Evolutionary conservation across 1,284 basidiomycete species (phyloP).

Genomic region (Rhizopogon parksii): DNA sequence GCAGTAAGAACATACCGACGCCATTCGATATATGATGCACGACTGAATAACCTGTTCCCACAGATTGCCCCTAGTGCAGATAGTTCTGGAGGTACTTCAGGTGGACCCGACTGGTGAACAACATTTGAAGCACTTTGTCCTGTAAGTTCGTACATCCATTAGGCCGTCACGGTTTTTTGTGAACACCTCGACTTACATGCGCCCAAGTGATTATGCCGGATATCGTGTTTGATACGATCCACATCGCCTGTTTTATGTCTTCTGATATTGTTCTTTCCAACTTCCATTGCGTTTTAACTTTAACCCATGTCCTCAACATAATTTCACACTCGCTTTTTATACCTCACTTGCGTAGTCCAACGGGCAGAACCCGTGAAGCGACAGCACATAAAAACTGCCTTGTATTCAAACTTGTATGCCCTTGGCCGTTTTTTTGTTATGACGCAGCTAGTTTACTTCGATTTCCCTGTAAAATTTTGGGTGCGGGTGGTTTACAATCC

Average conservation of each 20-base stretch:
- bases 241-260: not conserved
- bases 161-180: too few relatives aligned
- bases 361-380: not conserved
- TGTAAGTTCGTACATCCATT: not conserved
- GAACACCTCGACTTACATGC: not conserved
- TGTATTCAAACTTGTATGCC: slow-evolving; percentile 1
- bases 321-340: slow-evolving; percentile 1
- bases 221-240: too few relatives aligned
- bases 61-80: slow-evolving; percentile 15
- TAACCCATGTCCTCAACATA: not conserved
- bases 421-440: not conserved
- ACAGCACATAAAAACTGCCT: not conserved
- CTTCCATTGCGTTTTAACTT: not conserved
- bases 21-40: not conserved
- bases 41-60: not conserved
- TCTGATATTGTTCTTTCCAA: not conserved
- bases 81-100: slow-evolving; percentile 14
- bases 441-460: not conserved
- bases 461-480: not conserved
- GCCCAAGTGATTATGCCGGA: not conserved
- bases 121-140: too few relatives aligned
- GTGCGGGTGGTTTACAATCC: not conserved
- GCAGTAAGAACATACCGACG: slow-evolving; percentile 10
- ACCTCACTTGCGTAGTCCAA: not conserved
- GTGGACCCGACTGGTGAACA: slow-evolving; percentile 22